Percentiles rank a stretch among this genome's conserved stretches.
Evolutionary conservation across 2,329 filamentous ascomycete genomes (phyloP).

Genomic region (Myriosclerotinia curreyana): DNA sequence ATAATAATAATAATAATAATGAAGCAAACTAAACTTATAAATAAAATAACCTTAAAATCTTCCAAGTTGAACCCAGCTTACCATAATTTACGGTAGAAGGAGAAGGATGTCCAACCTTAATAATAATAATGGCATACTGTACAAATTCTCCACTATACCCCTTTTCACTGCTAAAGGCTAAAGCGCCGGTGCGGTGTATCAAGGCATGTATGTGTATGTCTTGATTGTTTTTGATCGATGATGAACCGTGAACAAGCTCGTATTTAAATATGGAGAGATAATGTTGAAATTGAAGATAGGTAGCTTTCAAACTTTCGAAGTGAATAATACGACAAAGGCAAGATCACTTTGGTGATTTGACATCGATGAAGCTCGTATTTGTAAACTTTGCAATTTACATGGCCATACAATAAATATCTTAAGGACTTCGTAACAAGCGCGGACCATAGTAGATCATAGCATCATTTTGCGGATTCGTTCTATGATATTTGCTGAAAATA

Average conservation of each 20-base stretch:
- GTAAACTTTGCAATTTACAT: background rate
- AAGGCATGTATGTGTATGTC: background rate
- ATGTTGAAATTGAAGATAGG: background rate
- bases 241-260: too few species aligned
- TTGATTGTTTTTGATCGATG: too few species aligned
- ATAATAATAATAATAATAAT: too few species aligned
- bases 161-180: slow-evolving; percentile 2
- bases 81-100: too few species aligned
- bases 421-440: background rate
- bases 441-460: background rate
- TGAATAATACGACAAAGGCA: background rate
- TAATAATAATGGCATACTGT: too few species aligned
- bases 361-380: slow-evolving; percentile 10
- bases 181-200: slow-evolving; percentile 1
- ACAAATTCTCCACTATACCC: background rate
- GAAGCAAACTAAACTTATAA: too few species aligned
- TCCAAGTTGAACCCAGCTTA: too few species aligned
- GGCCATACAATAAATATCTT: slow-evolving; percentile 12
- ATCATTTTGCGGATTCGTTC: slow-evolving; percentile 4
- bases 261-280: too few species aligned
- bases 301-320: too few species aligned
- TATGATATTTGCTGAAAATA: slow-evolving; percentile 1
- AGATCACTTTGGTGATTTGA: background rate
- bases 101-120: too few species aligned
- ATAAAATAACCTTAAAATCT: too few species aligned